Evolutionary conservation across 352 stramenopile genomes (phyloP).

Genomic region (Pythium folliculosum): DNA sequence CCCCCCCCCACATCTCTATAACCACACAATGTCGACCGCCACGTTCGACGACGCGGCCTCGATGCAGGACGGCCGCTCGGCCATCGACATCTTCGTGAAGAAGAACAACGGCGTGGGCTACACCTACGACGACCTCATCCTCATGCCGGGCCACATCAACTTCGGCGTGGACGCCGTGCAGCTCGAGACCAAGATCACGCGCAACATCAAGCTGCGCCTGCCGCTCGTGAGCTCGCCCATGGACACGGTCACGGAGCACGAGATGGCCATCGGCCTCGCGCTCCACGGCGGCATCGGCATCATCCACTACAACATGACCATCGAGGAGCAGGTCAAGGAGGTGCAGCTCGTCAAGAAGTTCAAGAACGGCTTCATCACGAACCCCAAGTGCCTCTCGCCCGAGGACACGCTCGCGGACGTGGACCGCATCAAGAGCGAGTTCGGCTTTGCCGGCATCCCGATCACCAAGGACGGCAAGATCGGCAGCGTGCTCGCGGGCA

Average conservation of each 20-base stretch:
- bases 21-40: no score
- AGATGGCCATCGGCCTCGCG: conserved; percentile 99
- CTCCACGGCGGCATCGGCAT: conserved; percentile 99
- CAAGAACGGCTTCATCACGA: conserved; percentile 99
- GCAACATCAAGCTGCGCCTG: conserved; percentile 95
- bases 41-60: conserved; percentile 45
- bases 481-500: conserved; percentile 96
- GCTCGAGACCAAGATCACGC: conserved; percentile 93
- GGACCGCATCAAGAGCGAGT: conserved; percentile 93
- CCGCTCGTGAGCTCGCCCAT: conserved; percentile 98
- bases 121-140: conserved; percentile 79
- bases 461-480: conserved; percentile 99
- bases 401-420: conserved; percentile 96
- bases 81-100: conserved; percentile 82
- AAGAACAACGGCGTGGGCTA: conserved; percentile 82
- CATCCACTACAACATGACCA: conserved; percentile 99
- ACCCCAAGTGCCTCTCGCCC: conserved; percentile 96
- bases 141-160: conserved; percentile 91
- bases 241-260: conserved; percentile 99
- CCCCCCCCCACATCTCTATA: no score
- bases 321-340: conserved; percentile 96
- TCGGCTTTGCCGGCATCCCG: conserved; percentile 98
- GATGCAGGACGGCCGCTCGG: conserved; percentile 74
- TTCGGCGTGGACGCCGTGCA: conserved; percentile 94
- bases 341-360: conserved; percentile 98